Percentiles rank a stretch among this genome's conserved stretches.
Evolutionary conservation across 371 early-diverging fungal genomes (phyloP).

Genomic region (Mucor velutinosus): DNA sequence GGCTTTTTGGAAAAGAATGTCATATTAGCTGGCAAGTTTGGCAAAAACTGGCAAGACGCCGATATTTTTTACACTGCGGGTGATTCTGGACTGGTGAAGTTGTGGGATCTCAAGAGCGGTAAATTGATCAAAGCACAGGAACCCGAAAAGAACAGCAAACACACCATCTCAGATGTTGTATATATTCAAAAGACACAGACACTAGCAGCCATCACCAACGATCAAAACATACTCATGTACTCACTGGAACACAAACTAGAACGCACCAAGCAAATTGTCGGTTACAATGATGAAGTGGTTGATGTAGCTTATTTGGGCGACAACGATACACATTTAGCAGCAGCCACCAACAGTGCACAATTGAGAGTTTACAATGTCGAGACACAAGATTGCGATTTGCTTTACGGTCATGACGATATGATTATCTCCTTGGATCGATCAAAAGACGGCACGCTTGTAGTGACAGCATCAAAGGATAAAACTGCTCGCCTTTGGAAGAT

Average conservation of each 20-base stretch:
- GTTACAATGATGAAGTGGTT: conserved; percentile 95
- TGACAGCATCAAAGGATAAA: conserved; percentile 91
- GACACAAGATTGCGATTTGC: conserved; percentile 79
- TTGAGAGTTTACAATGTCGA: conserved; percentile 83
- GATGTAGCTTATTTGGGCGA: conserved; percentile 82
- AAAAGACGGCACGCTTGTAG: conserved; percentile 67
- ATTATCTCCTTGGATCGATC: conserved; percentile 79
- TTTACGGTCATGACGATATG: conserved; percentile 89
- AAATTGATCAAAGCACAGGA: conserved; percentile 62
- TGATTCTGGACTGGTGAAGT: conserved; percentile 71
- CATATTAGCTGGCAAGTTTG: conserved; percentile 34
- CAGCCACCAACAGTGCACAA: conserved; percentile 92
- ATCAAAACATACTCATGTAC: conserved; percentile 89
- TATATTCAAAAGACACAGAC: conserved; percentile 60
- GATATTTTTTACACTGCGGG: conserved; percentile 86
- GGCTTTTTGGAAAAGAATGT: conserved; percentile 60
- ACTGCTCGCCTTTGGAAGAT: conserved; percentile 82
- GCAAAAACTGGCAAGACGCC: conserved; percentile 38
- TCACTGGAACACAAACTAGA: conserved; percentile 53
- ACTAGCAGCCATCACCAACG: conserved; percentile 79
- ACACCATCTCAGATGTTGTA: conserved; percentile 69
- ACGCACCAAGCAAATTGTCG: conserved; percentile 83
- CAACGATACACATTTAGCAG: conserved; percentile 75
- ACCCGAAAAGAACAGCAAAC: conserved; percentile 64
- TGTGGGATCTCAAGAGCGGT: conserved; percentile 74